These are phyloP conservation scores for Nannizzia gypsea DNA, from an alignment of 2,329 filamentous ascomycete genomes.

Conservation along the genomic window DNA sequence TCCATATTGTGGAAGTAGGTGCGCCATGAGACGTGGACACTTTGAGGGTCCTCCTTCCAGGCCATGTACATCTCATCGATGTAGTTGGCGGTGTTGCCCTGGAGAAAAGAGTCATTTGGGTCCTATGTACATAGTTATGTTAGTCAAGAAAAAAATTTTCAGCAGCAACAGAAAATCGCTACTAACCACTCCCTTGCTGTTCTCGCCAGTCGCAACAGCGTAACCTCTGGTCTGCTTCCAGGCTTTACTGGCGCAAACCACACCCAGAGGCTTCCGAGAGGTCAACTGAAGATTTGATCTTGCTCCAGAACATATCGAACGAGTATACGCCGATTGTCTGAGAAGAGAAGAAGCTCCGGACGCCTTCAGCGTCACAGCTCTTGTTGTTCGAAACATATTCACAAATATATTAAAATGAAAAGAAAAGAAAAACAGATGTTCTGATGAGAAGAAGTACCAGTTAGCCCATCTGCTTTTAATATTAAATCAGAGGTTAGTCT, in stretches of 20 bases:
- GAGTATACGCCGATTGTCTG: conserved; percentile 22
- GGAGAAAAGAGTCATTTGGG: conserved; percentile 89
- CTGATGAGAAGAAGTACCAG: neutral
- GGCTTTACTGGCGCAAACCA: conserved; percentile 28
- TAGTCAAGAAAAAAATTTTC: conserved; percentile 4
- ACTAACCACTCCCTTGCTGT: conserved; percentile 50
- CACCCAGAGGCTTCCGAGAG: conserved; percentile 32
- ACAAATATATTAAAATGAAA: neutral
- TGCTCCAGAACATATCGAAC: conserved; percentile 9
- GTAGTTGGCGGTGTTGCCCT: conserved; percentile 95
- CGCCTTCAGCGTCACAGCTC: conserved; percentile 27
- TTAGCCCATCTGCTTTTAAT: neutral
- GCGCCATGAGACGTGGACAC: conserved; percentile 97
- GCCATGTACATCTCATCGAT: conserved; percentile 99
- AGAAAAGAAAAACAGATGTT: neutral
- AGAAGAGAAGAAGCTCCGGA: conserved; percentile 29
- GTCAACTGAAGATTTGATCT: conserved; percentile 25
- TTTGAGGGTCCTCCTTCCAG: conserved; percentile 87
- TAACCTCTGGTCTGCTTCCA: conserved; percentile 41
- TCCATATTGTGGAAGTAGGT: conserved; percentile 99
- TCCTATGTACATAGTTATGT: conserved; percentile 40
- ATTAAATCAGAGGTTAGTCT: neutral
- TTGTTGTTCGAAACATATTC: conserved; percentile 15
- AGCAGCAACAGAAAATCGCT: conserved; percentile 10
- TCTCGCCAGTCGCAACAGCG: conserved; percentile 48